Evolutionary conservation across 805 yeast species (phyloP).

Genomic region (Candida pseudofarinosa): DNA sequence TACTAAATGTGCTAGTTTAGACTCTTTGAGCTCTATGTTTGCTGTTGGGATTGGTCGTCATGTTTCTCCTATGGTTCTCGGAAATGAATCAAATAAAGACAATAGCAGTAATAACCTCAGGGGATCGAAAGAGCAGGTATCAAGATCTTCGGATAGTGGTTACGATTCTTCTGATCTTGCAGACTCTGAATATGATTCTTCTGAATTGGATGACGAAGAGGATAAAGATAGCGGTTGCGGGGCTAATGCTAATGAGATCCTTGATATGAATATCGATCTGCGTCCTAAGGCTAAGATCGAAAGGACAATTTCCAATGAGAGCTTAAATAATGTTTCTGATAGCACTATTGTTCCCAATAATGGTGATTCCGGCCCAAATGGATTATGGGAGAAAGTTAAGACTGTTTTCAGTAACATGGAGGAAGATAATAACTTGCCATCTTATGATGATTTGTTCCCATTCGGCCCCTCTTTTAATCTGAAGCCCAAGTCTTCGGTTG

Average conservation of each 20-base stretch:
- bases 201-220: conserved; percentile 8
- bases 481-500: conserved; percentile 33
- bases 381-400: conserved; percentile 43
- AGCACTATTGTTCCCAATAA: conserved; percentile 1
- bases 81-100: conserved; percentile 8
- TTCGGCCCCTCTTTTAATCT: conserved; percentile 28
- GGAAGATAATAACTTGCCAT: conserved; percentile 47
- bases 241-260: conserved; percentile 1
- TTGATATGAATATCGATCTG: background rate
- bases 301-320: background rate
- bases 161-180: conserved; percentile 30
- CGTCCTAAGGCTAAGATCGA: background rate
- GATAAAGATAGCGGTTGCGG: conserved; percentile 5
- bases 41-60: conserved; percentile 36
- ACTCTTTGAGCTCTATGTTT: conserved; percentile 38
- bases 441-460: conserved; percentile 75
- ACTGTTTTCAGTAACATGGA: conserved; percentile 36
- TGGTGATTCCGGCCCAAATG: conserved; percentile 7
- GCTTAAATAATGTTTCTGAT: conserved; percentile 2
- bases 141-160: conserved; percentile 4
- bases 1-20: conserved; percentile 31
- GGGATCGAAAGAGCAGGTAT: conserved; percentile 11
- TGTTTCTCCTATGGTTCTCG: conserved; percentile 37
- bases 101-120: conserved; percentile 6
- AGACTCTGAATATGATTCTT: conserved; percentile 24